Evolutionary conservation across 2,329 filamentous ascomycete genomes (phyloP), one percentile per base, ranked within the genome.

Genomic region (Aureobasidium namibiae): DNA sequence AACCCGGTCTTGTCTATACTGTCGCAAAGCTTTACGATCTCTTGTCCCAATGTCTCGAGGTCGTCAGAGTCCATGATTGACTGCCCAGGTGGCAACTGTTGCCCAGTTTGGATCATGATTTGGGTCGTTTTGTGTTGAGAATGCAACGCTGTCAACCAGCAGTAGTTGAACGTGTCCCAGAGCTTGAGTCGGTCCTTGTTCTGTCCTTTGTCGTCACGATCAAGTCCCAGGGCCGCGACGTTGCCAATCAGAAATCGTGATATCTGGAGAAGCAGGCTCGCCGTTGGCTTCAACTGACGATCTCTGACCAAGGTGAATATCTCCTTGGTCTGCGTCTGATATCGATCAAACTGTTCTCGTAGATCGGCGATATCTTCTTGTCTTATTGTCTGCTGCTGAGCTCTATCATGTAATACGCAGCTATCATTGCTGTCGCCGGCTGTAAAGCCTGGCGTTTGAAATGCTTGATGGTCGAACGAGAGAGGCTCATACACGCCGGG

Each of bases 101-200:
- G 79, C 18, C 81, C 81, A 0, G 81, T 81, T 54, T 80, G 78
- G 68, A 88, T 78, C 71, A 82, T 73, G 46, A 81, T 74, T 60
- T 82, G 76, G 2, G 82, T 79, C 71, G 92, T 76, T 58, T 95
- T 87, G 68, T 88, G 90, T 70, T 97, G 92, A 65, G 84, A 88
- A 70, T 94, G 90, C 53, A 92, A 83, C 7, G 94, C 77, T 4
- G 86, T 82, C 38, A 96, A 81, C 92, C 92, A 97, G 61, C 89
- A 91, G 61, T 90, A 82, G 73, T 99, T 97, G 76, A 97, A 96
- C 65, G 96, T 88, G 67, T 88, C 86, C 94, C 94, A 99, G 7
- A 97, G 77, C 68, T 87, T 86, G 64, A 96, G 82, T 59, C 91
- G 86, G 66, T 94, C 87, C 59, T 80, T 76, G 68, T 94, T 85